phyloP scores from a whole-genome alignment of 192 early-diverging fungal genomes.

The Linnemannia hyalina region DNA sequence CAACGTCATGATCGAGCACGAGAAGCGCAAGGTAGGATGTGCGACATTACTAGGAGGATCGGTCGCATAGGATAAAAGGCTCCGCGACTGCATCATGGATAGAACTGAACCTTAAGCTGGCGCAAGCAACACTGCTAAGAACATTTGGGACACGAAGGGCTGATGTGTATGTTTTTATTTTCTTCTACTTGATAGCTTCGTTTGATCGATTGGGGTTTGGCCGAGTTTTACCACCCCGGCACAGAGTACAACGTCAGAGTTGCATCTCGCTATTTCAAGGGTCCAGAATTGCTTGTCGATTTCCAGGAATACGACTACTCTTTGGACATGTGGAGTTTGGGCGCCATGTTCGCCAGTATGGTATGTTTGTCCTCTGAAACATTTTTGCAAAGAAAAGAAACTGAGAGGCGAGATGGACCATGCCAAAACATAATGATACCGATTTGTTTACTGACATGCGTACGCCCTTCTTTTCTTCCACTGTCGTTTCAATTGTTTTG shows the following conservation, averaged over 20 bases:
- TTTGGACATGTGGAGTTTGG: slow-evolving; percentile 99
- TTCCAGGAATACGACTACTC: slow-evolving; percentile 99
- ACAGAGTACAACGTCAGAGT: slow-evolving; percentile 98
- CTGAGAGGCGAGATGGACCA: not conserved
- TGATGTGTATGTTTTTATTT: not conserved
- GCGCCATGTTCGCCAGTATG: slow-evolving; percentile 99
- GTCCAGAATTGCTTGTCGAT: slow-evolving; percentile 97
- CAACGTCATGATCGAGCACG: slow-evolving; percentile 99
- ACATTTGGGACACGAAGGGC: not conserved
- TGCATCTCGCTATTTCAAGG: slow-evolving; percentile 99
- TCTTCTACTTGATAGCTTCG: slow-evolving; percentile 71
- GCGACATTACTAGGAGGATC: not conserved
- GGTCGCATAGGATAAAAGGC: not conserved
- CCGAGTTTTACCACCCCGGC: slow-evolving; percentile 99
- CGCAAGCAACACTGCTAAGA: not conserved
- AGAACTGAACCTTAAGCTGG: not conserved
- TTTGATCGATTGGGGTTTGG: slow-evolving; percentile 99
- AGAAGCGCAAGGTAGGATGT: slow-evolving; percentile 79
- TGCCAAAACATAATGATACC: not conserved
- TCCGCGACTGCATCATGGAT: not conserved
- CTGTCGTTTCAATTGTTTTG: too few relatives aligned
- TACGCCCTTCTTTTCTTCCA: not conserved
- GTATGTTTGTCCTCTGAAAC: slow-evolving; percentile 67
- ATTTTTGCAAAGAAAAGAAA: slow-evolving; percentile 90
- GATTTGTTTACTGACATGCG: not conserved